phyloP scores from a whole-genome alignment of 2,329 filamentous ascomycete species.

The Xylariaceae sp. region DNA sequence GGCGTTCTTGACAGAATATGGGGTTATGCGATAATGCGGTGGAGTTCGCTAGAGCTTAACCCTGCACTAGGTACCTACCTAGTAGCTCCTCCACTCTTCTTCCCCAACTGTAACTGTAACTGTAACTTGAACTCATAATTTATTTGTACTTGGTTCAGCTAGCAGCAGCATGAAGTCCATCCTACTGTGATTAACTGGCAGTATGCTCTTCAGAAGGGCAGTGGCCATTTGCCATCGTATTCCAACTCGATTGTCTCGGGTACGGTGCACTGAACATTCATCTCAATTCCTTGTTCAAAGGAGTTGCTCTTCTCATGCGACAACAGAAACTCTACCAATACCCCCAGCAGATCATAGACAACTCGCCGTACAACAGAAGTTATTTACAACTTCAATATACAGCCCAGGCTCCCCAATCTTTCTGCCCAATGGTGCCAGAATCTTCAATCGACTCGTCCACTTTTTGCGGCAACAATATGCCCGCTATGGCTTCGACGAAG shows the following conservation, averaged over 20 bases:
- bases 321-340: slow-evolving; percentile 34
- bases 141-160: too few relatives aligned
- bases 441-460: slow-evolving; percentile 83
- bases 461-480: slow-evolving; percentile 86
- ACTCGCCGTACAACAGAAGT: slow-evolving; percentile 69
- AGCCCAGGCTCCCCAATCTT: slow-evolving; percentile 88
- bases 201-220: slow-evolving; percentile 37
- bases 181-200: slow-evolving; percentile 29
- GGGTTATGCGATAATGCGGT: too few relatives aligned
- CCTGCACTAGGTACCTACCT: too few relatives aligned
- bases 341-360: slow-evolving; percentile 61
- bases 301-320: slow-evolving; percentile 42
- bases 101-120: too few relatives aligned
- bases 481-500: slow-evolving; percentile 85
- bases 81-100: too few relatives aligned
- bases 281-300: slow-evolving; percentile 18
- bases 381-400: slow-evolving; percentile 80
- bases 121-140: too few relatives aligned
- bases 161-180: slow-evolving; percentile 9
- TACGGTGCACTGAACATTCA: slow-evolving; percentile 13
- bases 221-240: slow-evolving; percentile 26
- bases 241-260: slow-evolving; percentile 25
- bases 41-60: too few relatives aligned
- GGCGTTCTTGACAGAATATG: too few relatives aligned
- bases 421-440: slow-evolving; percentile 78